Base-by-base conservation (phyloP, 2,329 filamentous ascomycete genomes). In the Colletotrichum tabaci region DNA sequence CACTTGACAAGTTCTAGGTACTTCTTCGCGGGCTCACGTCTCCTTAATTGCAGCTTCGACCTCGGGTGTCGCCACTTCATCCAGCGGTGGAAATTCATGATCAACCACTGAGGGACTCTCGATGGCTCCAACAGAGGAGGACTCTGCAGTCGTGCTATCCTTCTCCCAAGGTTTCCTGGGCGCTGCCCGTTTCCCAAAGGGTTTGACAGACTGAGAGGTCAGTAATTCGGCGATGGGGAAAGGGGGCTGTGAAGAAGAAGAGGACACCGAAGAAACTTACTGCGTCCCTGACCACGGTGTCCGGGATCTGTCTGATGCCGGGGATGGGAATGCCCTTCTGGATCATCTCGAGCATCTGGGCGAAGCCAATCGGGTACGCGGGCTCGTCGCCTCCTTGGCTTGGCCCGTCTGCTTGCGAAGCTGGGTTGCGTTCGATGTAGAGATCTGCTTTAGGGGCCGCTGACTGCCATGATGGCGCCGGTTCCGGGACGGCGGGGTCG, bases 301-400 rank as follows among this genome's bases (percentile, higher is more conserved):
- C 89, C 5, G 95, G 94, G 64, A 98, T 96, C 74, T 97, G 90
- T 75, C 91, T 91, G 77, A 98, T 97, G 0, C 95, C 95, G 1
- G 95, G 94, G 53, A 98, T 92, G 0, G 93, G 92, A 76, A 94
- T 91, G 64, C 94, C 94, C 38, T 90, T 91, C 30, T 94, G 93
- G 65, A 98, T 93, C 66, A 97, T 88, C 77, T 94, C 92, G 66
- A 97, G 92, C 73, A 98, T 94, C 75, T 96, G 91, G 9, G 93
- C 92, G 80, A 98, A 98, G 1, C 91, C 92, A 60, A 91, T 91
- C 4, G 95, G 95, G 77, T 97, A 97, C 1, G 90, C 88, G 47
- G 94, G 92, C 56, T 89, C 86, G 21, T 89, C 86, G n/a, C 75
- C 77, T 5, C 69, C 74, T 8, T 75, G 66, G 16, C 68, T 66